A percentile compares a stretch with the other conserved stretches of the same genome.
Evolutionary conservation across 202 grass and related monocot genomes (phyloP).

Genomic region (Setaria viridis): DNA sequence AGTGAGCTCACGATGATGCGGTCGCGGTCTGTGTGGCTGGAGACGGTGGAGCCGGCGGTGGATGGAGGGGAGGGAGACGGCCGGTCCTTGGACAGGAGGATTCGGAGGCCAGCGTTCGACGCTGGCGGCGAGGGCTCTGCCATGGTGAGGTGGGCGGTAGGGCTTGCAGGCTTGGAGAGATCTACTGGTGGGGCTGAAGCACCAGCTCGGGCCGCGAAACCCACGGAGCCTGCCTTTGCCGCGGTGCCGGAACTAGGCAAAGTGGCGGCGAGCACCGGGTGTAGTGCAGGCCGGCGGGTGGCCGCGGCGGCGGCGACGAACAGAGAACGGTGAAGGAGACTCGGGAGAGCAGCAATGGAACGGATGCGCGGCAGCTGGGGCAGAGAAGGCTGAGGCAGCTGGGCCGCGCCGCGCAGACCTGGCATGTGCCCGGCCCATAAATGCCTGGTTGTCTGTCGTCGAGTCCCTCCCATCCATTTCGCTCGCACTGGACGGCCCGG

Average conservation of each 20-base stretch:
- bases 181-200: neutral
- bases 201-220: neutral
- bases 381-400: neutral
- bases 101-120: conserved; percentile 64
- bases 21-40: conserved; percentile 87
- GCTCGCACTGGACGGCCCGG: neutral
- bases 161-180: neutral
- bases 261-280: conserved; percentile 1
- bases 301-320: neutral
- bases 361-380: neutral
- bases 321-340: neutral
- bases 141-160: conserved; percentile 37
- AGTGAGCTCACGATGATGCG: conserved; percentile 73
- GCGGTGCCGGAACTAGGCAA: neutral
- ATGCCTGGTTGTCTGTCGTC: too few species aligned
- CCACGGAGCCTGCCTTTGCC: neutral
- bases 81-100: conserved; percentile 76
- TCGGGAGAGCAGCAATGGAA: neutral
- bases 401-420: neutral
- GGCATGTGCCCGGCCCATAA: neutral
- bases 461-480: neutral
- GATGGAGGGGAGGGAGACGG: neutral
- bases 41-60: conserved; percentile 27
- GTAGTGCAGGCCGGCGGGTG: neutral
- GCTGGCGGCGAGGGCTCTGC: conserved; percentile 58